A percentile compares a stretch with the other conserved stretches of the same genome.
phyloP scores from a whole-genome alignment of 768 basidiomycete species.

The Boletus rufocinnamomeus region DNA sequence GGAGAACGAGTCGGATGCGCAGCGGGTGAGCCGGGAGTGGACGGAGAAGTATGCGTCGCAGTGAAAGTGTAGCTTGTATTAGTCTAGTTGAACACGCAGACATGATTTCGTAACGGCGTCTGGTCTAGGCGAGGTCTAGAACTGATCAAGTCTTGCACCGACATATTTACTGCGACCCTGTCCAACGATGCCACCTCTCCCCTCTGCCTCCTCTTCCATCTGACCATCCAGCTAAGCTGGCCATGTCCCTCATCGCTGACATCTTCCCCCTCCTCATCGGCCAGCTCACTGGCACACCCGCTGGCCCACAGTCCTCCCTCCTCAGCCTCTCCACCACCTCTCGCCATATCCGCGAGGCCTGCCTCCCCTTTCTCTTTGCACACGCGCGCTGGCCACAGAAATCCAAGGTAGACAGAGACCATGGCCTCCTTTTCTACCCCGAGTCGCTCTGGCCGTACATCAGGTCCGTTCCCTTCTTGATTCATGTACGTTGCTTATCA shows the following conservation, averaged over 20 bases:
- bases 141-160: slow-evolving; percentile 6
- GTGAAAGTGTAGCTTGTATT: slow-evolving; percentile 13
- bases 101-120: slow-evolving; percentile 17
- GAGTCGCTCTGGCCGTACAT: slow-evolving; percentile 33
- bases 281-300: slow-evolving; percentile 20
- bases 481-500: background rate
- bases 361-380: slow-evolving; percentile 35
- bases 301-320: slow-evolving; percentile 17
- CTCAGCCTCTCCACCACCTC: slow-evolving; percentile 28
- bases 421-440: slow-evolving; percentile 33
- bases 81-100: slow-evolving; percentile 1
- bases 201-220: slow-evolving; percentile 12
- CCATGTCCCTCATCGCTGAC: slow-evolving; percentile 37
- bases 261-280: slow-evolving; percentile 37
- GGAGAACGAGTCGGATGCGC: slow-evolving; percentile 92
- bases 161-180: slow-evolving; percentile 20
- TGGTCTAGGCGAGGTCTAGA: slow-evolving; percentile 31
- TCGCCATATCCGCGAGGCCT: slow-evolving; percentile 31
- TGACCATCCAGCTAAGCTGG: background rate
- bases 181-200: slow-evolving; percentile 9
- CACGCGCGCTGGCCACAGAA: slow-evolving; percentile 37
- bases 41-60: slow-evolving; percentile 79
- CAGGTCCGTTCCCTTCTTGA: slow-evolving; percentile 18
- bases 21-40: slow-evolving; percentile 93
- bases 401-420: slow-evolving; percentile 26